Evolutionary conservation across 2,329 filamentous ascomycete genomes (phyloP).

Genomic region (Nemania sp.): DNA sequence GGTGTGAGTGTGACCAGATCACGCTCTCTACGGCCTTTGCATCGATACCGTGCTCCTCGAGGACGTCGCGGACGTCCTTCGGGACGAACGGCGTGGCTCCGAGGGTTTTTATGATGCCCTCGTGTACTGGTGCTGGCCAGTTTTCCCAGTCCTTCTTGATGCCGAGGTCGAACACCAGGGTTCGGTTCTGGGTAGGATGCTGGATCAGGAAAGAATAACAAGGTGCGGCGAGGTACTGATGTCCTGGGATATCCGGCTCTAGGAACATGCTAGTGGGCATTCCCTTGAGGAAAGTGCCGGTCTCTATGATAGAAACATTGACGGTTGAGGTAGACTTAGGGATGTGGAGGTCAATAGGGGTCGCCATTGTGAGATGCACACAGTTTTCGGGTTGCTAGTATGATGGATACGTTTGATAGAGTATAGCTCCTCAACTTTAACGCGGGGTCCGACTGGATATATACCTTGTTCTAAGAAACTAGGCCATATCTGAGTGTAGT

Average conservation of each 20-base stretch:
- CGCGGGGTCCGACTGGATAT: not conserved
- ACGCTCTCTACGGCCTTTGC: slow-evolving; percentile 42
- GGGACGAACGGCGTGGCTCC: slow-evolving; percentile 5
- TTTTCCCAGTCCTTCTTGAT: slow-evolving; percentile 40
- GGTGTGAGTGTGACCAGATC: slow-evolving; percentile 45
- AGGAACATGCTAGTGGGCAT: slow-evolving; percentile 43
- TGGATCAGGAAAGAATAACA: slow-evolving; percentile 43
- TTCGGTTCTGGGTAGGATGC: slow-evolving; percentile 44
- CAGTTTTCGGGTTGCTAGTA: too few species aligned
- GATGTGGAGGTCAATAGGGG: slow-evolving; percentile 49
- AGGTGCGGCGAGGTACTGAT: slow-evolving; percentile 46
- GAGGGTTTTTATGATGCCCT: not conserved
- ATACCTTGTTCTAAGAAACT: not conserved
- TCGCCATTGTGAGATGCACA: slow-evolving; percentile 30
- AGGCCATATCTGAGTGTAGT: not conserved
- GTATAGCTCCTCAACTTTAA: not conserved
- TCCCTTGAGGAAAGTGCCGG: slow-evolving; percentile 44
- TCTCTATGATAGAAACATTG: slow-evolving; percentile 52
- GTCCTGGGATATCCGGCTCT: slow-evolving; percentile 47
- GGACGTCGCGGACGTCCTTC: slow-evolving; percentile 41
- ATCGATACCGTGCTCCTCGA: slow-evolving; percentile 43
- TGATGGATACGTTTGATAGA: not conserved
- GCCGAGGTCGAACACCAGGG: slow-evolving; percentile 45
- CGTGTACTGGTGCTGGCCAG: slow-evolving; percentile 27
- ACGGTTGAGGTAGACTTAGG: slow-evolving; percentile 50